Conservation (phyloP, 768 basidiomycete species). For the Tricholoma furcatifolium region DNA sequence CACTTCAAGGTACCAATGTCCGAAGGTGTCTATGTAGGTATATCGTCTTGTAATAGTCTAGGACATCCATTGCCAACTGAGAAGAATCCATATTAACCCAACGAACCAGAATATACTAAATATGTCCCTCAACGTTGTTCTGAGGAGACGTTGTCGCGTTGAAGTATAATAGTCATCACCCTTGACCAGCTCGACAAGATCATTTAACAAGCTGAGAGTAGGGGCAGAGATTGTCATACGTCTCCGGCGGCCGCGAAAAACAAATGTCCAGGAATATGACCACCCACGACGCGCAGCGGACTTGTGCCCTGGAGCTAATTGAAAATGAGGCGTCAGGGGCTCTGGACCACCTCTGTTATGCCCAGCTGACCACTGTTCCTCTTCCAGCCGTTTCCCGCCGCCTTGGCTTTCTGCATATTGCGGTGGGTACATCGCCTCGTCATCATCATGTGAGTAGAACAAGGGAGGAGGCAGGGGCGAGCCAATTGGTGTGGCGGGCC, state of each 20-base stretch:
- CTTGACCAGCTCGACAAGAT: conserved; percentile 13
- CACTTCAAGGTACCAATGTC: conserved; percentile 4
- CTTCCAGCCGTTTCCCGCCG: conserved; percentile 27
- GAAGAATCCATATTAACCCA: conserved; percentile 32
- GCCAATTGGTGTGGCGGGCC: conserved; percentile 38
- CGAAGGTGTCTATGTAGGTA: neutral
- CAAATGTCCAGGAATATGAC: conserved; percentile 54
- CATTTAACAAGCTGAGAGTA: conserved; percentile 21
- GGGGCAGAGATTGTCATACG: conserved; percentile 51
- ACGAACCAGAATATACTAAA: conserved; percentile 38
- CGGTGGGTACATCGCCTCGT: conserved; percentile 48
- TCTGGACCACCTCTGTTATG: conserved; percentile 15
- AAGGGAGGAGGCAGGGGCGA: conserved; percentile 38
- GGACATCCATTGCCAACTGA: conserved; percentile 34
- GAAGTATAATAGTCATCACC: conserved; percentile 13
- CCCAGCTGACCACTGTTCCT: conserved; percentile 36
- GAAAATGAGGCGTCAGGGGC: conserved; percentile 30
- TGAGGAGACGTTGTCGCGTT: conserved; percentile 28
- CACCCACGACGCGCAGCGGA: conserved; percentile 21
- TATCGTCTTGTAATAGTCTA: conserved; percentile 9
- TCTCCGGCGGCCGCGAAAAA: conserved; percentile 51
- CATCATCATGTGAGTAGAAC: conserved; percentile 37
- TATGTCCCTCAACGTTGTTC: conserved; percentile 37
- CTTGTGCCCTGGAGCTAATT: conserved; percentile 33
- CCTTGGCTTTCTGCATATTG: conserved; percentile 47